Evolutionary conservation across 176 grass and related monocot species (phyloP), one percentile per base, ranked within the genome.

Genomic region (Musa beccarii): DNA sequence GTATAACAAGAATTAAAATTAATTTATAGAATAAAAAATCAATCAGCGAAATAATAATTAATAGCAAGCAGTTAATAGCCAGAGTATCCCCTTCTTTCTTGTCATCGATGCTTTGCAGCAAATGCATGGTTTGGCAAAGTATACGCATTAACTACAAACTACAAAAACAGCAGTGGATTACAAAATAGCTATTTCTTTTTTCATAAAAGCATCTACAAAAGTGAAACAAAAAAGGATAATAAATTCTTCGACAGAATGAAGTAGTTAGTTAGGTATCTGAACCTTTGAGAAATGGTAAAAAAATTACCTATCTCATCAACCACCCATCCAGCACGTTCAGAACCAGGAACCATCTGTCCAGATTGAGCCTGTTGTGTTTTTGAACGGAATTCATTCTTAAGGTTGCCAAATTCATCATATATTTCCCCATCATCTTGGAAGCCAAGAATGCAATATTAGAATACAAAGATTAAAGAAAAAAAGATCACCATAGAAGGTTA

Each of bases 331-430:
- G 86, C 91, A 59, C 83, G 86, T 49, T 88, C 95, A 59, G 91
- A 91, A 54, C 85, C 84, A 83, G 86, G 79, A 75, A 85, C 76
- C 57, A 79, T 7, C 50, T 78, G 83, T 12, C 66, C 81, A 64
- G 21, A 69, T 73, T 91, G 88, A 75, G 73, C 76, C 79, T 86
- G 88, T 62, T 86, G 88, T 29, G 90, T 73, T 82, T 94, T 99
- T 23, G 86, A 81, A 84, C 91, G 95, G 6, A 94, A 99, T 83
- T 99, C 94, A 84, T 99, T 99, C 80, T 99, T 99, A 19, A 99
- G 86, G 63, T 99, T 99, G 52, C 95, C 95, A 84, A 99, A 99
- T 78, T 99, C 95, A 92, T 99, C 95, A 81, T 94, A 99, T 19
- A 99, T 99, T 81, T 99, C 95, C 55, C 95, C 95, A 79, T 99